Conservation (phyloP, 768 basidiomycete genomes). For the Lenzites betulinus region DNA sequence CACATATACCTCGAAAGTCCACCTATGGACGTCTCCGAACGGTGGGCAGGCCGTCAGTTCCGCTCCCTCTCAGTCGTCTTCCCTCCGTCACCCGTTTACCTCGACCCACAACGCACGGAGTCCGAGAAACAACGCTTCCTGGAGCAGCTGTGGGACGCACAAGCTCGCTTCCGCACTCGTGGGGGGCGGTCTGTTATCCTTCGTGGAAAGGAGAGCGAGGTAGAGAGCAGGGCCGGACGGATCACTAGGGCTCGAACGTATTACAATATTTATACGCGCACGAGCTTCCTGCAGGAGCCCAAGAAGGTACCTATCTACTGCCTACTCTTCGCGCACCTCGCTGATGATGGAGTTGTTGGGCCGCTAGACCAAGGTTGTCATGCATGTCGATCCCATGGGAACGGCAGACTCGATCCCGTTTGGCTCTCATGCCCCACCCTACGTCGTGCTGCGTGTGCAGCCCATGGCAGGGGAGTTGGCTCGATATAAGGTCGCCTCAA, state of each 20-base stretch:
- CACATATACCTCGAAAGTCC: slow-evolving; percentile 83
- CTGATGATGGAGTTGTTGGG: slow-evolving; percentile 3
- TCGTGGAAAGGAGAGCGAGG: slow-evolving; percentile 70
- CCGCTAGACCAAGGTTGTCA: slow-evolving; percentile 77
- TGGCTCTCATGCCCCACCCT: slow-evolving; percentile 67
- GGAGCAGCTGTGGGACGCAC: slow-evolving; percentile 86
- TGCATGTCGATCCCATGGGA: slow-evolving; percentile 81
- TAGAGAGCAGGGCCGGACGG: slow-evolving; percentile 65
- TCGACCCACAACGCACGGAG: slow-evolving; percentile 66
- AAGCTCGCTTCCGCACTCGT: slow-evolving; percentile 77
- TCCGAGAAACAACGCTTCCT: slow-evolving; percentile 80
- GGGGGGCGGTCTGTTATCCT: slow-evolving; percentile 74
- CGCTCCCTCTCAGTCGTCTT: slow-evolving; percentile 77
- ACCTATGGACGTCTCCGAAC: slow-evolving; percentile 78
- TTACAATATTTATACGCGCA: slow-evolving; percentile 86
- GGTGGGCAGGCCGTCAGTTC: slow-evolving; percentile 87
- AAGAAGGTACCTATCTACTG: slow-evolving; percentile 62
- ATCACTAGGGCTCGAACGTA: slow-evolving; percentile 76
- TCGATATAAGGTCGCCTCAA: slow-evolving; percentile 75
- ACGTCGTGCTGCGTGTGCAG: slow-evolving; percentile 79
- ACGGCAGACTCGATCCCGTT: slow-evolving; percentile 78
- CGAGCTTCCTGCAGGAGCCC: slow-evolving; percentile 72
- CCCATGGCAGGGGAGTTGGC: slow-evolving; percentile 83
- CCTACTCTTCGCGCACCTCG: neutral
- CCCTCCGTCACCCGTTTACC: slow-evolving; percentile 65